Conservation (phyloP, 306 rosid genomes). For the Citrullus mucosospermus region DNA sequence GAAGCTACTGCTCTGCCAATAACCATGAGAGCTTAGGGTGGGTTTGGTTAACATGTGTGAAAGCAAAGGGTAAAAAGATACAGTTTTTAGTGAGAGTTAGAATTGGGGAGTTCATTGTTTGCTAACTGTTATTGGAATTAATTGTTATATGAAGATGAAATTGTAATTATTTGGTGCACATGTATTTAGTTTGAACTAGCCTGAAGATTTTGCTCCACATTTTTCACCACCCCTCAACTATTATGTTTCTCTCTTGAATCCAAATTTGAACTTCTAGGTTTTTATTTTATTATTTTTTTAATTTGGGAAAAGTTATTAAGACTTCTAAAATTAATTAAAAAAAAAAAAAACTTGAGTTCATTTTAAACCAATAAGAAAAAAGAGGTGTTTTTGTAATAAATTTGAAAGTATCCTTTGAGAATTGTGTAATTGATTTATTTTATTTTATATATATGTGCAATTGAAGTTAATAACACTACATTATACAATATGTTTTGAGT, state of each 20-base stretch:
- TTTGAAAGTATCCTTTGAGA: no score
- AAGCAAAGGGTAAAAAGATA: slow-evolving; percentile 1
- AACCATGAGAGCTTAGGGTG: not conserved
- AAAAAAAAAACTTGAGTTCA: no score
- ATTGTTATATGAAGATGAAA: not conserved
- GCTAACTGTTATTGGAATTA: slow-evolving; percentile 1
- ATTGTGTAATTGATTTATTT: no score
- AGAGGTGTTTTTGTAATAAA: no score
- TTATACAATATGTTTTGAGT: no score
- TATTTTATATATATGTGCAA: no score
- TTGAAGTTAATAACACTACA: no score
- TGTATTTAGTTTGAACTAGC: not conserved
- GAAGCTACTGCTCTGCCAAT: not conserved
- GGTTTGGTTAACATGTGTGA: not conserved
- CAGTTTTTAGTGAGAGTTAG: not conserved
- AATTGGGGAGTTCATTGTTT: not conserved
- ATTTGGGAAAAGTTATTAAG: no score
- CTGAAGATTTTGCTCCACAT: not conserved
- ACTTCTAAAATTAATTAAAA: no score
- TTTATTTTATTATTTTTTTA: no score
- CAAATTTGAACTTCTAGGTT: not conserved
- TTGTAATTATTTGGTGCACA: slow-evolving; percentile 2
- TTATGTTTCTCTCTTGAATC: not conserved
- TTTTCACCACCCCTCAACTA: not conserved
- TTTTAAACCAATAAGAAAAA: no score